Base-by-base conservation (phyloP, 495 filamentous ascomycete genomes). In the Penicillium coffeae region DNA sequence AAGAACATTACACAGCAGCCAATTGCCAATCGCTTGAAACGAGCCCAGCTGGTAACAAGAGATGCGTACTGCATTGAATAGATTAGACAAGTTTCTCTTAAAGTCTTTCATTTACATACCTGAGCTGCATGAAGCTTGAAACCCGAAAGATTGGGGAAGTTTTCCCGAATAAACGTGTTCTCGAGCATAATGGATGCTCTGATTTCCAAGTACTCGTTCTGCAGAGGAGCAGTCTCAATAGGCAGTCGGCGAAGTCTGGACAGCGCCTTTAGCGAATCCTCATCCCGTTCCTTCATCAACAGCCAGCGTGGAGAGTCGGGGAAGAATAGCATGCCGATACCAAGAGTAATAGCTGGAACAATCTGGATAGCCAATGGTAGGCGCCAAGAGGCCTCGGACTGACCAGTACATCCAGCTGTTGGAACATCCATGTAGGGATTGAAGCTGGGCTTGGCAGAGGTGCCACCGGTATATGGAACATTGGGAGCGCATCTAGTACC, bases 221-320 rank as follows among this genome's bases (percentile, higher is more conserved):
- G 75, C 38, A 93, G 78, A 0, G 83, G 70, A 44, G 86, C 81
- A 54, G 85, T 77, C 60, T 64, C 56, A 18, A 19, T 38, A 14
- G 66, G 48, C 54, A 55, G 64, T 9, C 74, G 75, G 10, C 89
- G 84, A 6, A 95, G 79, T 38, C 47, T 74, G 1, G 87, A 79
- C 9, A 93, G 75, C 0, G 87, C 80, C n/a, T 63, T 67, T 21
- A 82, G 78, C 0, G 85, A 86, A 49, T 92, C 86, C 1, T 76
- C 76, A 58, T 89, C 85, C 20, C 86, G 85, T 34, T 77, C 71
- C 54, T 88, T 84, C 65, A 90, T 84, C 15, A 87, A 62, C 0
- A 92, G 70, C 88, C 88, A 90, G 51, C 88, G 79, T 0, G 88
- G 88, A 1, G 87, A 89, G 65, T 88, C 88, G 1, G 87, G 88